Evolutionary conservation across 768 basidiomycete genomes (phyloP).

Genomic region (Termitomyces sp.): DNA sequence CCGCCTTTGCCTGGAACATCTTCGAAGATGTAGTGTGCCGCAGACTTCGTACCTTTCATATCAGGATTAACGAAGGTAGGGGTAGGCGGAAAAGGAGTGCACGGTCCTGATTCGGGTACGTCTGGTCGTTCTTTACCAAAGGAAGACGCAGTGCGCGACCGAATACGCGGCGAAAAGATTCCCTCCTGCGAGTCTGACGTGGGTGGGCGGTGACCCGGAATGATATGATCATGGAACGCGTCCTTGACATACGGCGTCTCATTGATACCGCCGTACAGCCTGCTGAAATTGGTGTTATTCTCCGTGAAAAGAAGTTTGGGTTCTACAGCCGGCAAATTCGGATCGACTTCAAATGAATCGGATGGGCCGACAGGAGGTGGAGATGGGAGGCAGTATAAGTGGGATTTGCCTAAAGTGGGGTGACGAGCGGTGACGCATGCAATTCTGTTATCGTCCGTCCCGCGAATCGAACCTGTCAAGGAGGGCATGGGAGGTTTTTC

Average conservation of each 20-base stretch:
- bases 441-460: slow-evolving; percentile 36
- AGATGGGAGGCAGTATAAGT: slow-evolving; percentile 86
- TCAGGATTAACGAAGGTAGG: slow-evolving; percentile 78
- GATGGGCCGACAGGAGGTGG: slow-evolving; percentile 83
- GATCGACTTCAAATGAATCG: slow-evolving; percentile 57
- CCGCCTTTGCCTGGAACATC: slow-evolving; percentile 90
- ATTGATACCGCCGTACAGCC: slow-evolving; percentile 89
- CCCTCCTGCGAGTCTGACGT: slow-evolving; percentile 37
- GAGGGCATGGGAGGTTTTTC: slow-evolving; percentile 63
- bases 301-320: slow-evolving; percentile 93
- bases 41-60: slow-evolving; percentile 85
- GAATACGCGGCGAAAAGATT: slow-evolving; percentile 44
- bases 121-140: slow-evolving; percentile 33
- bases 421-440: slow-evolving; percentile 70
- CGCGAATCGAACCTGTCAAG: slow-evolving; percentile 47
- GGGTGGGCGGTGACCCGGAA: slow-evolving; percentile 74
- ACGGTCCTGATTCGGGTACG: slow-evolving; percentile 46
- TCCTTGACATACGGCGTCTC: slow-evolving; percentile 85
- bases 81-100: slow-evolving; percentile 51
- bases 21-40: slow-evolving; percentile 83
- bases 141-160: slow-evolving; percentile 41
- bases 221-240: slow-evolving; percentile 97
- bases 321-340: slow-evolving; percentile 62
- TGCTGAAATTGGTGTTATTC: slow-evolving; percentile 93
- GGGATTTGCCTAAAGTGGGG: slow-evolving; percentile 64